A percentile compares a stretch with the other conserved stretches of the same genome.
These are phyloP conservation scores for Corymbia calophylla DNA, from an alignment of 441 rosid genomes.

Conservation along the genomic window DNA sequence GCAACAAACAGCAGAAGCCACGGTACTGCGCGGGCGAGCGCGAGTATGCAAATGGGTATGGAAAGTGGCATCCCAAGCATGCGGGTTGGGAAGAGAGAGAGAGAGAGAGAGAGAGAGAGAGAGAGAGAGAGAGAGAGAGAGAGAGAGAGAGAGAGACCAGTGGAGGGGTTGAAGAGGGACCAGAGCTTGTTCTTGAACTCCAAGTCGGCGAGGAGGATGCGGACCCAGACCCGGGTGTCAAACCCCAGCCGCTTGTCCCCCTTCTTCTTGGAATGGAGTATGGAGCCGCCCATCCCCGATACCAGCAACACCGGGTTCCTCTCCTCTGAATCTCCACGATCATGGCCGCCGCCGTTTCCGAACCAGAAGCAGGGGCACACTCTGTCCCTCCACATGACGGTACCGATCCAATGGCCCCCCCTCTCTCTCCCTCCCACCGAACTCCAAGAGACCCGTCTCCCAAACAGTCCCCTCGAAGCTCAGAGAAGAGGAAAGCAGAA, in stretches of 20 bases:
- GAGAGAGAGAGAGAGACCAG: slow-evolving; percentile 31
- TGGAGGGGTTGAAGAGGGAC: slow-evolving; percentile 70
- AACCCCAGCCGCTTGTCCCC: slow-evolving; percentile 14
- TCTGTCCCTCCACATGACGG: slow-evolving; percentile 9
- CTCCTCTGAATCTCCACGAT: slow-evolving; percentile 12
- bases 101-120: neutral
- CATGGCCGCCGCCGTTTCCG: slow-evolving; percentile 16
- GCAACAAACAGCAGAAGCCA: neutral
- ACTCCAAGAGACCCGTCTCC: neutral
- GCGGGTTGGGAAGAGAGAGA: neutral
- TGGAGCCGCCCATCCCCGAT: slow-evolving; percentile 80
- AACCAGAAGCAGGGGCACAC: slow-evolving; percentile 47
- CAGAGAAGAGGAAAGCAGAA: neutral
- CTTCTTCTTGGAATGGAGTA: slow-evolving; percentile 65
- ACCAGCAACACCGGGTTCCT: slow-evolving; percentile 62
- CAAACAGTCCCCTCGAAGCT: neutral
- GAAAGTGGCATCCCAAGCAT: neutral
- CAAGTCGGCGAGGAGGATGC: slow-evolving; percentile 66
- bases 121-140: too few relatives aligned
- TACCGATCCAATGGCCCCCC: neutral
- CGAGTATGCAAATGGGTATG: neutral
- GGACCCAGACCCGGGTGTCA: slow-evolving; percentile 76
- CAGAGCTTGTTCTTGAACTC: slow-evolving; percentile 71
- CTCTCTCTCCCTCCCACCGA: neutral
- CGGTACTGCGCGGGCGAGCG: neutral